Percentiles rank a stretch among this genome's conserved stretches.
Evolutionary conservation across 192 early-diverging fungal species (phyloP).

Genomic region (Coemansia sp.): DNA sequence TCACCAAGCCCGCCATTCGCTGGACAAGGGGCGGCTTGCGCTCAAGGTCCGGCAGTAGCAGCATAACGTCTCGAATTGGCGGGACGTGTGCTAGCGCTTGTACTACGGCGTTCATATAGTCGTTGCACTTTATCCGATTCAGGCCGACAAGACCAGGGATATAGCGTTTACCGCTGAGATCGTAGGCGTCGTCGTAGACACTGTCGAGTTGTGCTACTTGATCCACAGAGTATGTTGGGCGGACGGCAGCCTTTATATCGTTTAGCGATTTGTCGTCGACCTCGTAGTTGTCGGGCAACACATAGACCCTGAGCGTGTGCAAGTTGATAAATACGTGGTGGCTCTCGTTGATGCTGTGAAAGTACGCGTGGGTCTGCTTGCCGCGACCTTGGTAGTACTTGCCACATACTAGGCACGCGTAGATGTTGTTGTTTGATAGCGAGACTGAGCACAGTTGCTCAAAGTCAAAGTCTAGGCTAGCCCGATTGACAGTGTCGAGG

Average conservation of each 20-base stretch:
- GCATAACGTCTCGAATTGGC: conserved; percentile 82
- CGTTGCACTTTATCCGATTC: conserved; percentile 94
- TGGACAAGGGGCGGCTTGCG: conserved; percentile 65
- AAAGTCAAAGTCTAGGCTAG: conserved; percentile 96
- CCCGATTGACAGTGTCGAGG: conserved; percentile 84
- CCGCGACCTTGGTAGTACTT: conserved; percentile 96
- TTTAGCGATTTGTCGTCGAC: conserved; percentile 81
- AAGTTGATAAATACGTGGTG: conserved; percentile 98
- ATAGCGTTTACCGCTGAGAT: conserved; percentile 85
- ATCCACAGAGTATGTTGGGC: conserved; percentile 74
- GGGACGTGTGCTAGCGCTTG: conserved; percentile 87
- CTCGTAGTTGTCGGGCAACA: conserved; percentile 94
- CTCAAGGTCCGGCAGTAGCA: conserved; percentile 47
- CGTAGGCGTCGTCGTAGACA: conserved; percentile 59
- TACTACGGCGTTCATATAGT: conserved; percentile 92
- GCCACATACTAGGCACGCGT: conserved; percentile 95
- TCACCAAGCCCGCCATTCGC: conserved; percentile 75
- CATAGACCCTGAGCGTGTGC: conserved; percentile 80
- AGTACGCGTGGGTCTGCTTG: conserved; percentile 89
- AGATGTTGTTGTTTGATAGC: conserved; percentile 90
- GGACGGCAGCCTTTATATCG: conserved; percentile 91
- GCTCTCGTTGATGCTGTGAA: conserved; percentile 92
- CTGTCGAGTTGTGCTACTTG: conserved; percentile 73
- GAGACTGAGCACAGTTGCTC: conserved; percentile 97
- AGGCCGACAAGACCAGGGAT: conserved; percentile 91